Base-by-base conservation (phyloP, 345 rosid species). In the Populus tremula region DNA sequence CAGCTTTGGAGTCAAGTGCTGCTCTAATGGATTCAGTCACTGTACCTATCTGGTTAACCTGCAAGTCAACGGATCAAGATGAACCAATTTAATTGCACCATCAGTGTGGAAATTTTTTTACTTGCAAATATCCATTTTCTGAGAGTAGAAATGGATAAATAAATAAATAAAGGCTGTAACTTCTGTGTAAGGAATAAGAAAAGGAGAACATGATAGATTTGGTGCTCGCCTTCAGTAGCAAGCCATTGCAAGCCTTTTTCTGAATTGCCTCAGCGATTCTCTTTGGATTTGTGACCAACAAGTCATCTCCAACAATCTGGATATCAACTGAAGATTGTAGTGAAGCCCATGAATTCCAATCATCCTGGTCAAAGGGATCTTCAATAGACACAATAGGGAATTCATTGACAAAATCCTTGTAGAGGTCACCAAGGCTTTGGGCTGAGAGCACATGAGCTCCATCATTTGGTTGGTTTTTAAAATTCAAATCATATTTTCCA, bases 291-390 rank as follows among this genome's bases (percentile, higher is more conserved):
- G 99, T 96, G 80, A 96, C 99, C 87, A 96, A 83, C 83, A 96
- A 88, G 81, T 96, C 98, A 86, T 96, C 99, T 45, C 99, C 97
- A 31, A 91, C 98, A 65, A 96, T 82, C 67, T 96, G 99, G 72
- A 96, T 93, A 83, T 91, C 89, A 38, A 93, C 98, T 14, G 97
- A 91, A 78, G 97, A 94, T 80, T 84, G 96, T 70, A 96, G 80
- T 8, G 93, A 94, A 33, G 90, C 83, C 99, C 99, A 96, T 67
- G 99, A 87, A 75, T 88, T 92, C 98, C 99, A 96, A 68, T 93
- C 99, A 82, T 96, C 99, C 84, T 92, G 99, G 86, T 96, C 99
- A 81, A 96, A 96, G 21, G 98, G 99, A 88, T 96, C 97, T 80
- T 96, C 99, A 69, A 92, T 92, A 25, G 98, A 96, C 62, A 89